These are phyloP conservation scores for Cyberlindnera mrakii DNA, from an alignment of 805 yeast genomes.

Conservation along the genomic window DNA sequence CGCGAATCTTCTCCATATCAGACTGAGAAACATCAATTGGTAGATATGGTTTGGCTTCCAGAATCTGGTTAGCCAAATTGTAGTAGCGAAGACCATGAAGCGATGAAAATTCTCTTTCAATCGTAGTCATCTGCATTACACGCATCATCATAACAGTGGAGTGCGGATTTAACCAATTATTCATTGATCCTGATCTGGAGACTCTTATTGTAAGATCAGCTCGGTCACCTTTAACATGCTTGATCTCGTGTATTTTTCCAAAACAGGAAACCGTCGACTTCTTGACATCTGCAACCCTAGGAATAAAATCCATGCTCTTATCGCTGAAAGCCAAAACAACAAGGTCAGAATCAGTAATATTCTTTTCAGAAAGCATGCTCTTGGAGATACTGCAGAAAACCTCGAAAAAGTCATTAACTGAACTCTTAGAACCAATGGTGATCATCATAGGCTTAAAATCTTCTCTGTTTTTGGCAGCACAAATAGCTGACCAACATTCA, in stretches of 20 bases:
- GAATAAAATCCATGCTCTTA: constrained; percentile 17
- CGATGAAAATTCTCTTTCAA: constrained; percentile 89
- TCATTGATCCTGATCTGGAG: constrained; percentile 38
- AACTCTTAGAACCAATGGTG: constrained; percentile 70
- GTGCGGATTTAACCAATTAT: constrained; percentile 52
- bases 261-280: constrained; percentile 48
- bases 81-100: constrained; percentile 77
- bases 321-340: constrained; percentile 48
- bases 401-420: constrained; percentile 83
- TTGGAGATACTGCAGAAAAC: constrained; percentile 69
- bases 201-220: constrained; percentile 75
- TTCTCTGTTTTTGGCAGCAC: constrained; percentile 58
- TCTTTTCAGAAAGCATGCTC: constrained; percentile 41
- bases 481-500: constrained; percentile 92
- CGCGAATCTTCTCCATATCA: constrained; percentile 38
- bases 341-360: constrained; percentile 70
- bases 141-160: constrained; percentile 60
- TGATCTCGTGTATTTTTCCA: constrained; percentile 75
- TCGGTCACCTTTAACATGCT: constrained; percentile 55
- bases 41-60: constrained; percentile 56
- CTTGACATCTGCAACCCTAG: constrained; percentile 29
- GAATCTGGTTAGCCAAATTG: constrained; percentile 62
- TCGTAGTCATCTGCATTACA: constrained; percentile 82
- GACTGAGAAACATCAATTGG: constrained; percentile 28
- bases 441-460: constrained; percentile 55